Conservation (phyloP, 768 basidiomycete species). For the Tubosaeta sp. region DNA sequence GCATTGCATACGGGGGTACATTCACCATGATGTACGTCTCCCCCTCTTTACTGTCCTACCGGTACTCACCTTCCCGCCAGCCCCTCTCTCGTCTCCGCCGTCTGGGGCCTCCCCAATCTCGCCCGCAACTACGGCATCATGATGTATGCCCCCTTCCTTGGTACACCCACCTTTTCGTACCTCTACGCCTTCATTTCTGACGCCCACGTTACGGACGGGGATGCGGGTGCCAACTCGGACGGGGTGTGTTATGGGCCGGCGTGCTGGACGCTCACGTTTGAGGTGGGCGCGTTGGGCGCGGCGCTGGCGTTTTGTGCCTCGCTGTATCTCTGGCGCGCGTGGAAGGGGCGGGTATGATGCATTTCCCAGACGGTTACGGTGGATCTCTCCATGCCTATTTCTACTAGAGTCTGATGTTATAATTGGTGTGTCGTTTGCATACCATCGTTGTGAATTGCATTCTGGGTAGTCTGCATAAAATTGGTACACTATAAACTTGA, state of each 20-base stretch:
- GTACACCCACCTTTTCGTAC: slow-evolving; percentile 74
- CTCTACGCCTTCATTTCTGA: slow-evolving; percentile 69
- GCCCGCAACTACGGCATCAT: slow-evolving; percentile 76
- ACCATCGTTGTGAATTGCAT: too few relatives aligned
- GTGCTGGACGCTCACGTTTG: slow-evolving; percentile 71
- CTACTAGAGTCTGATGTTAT: neutral
- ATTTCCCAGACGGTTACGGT: too few relatives aligned
- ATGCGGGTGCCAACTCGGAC: neutral
- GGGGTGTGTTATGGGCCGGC: slow-evolving; percentile 48
- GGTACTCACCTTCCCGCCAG: slow-evolving; percentile 2
- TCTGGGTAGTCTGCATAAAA: too few relatives aligned
- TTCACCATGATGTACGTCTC: slow-evolving; percentile 67
- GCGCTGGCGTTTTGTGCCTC: slow-evolving; percentile 42
- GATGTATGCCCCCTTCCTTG: slow-evolving; percentile 71
- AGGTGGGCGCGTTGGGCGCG: slow-evolving; percentile 41
- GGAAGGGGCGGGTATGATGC: slow-evolving; percentile 57
- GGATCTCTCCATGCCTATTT: too few relatives aligned
- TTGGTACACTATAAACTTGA: too few relatives aligned
- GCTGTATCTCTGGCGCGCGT: slow-evolving; percentile 55
- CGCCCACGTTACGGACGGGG: slow-evolving; percentile 38
- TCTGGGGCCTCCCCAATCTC: slow-evolving; percentile 67
- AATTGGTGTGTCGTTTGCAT: neutral
- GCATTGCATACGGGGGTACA: slow-evolving; percentile 62
- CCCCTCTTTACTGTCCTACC: neutral
- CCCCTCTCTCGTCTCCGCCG: slow-evolving; percentile 64